These are phyloP conservation scores for Tuber calosporum DNA, from an alignment of 495 filamentous ascomycete genomes.

Conservation along the genomic window DNA sequence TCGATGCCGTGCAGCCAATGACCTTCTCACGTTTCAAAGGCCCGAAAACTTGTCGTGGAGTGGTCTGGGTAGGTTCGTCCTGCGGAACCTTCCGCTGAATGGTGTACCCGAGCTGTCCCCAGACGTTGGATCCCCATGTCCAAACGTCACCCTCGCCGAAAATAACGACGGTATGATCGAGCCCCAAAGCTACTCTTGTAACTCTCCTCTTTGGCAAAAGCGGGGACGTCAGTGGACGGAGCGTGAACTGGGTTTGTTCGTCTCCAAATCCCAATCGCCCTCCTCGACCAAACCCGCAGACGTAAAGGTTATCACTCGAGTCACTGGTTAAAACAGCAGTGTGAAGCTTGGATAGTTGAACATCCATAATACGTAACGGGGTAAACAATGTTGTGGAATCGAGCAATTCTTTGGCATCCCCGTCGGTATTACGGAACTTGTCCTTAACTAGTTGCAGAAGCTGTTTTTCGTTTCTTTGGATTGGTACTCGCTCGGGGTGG, in stretches of 20 bases:
- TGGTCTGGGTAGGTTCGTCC: constrained; percentile 70
- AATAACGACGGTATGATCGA: constrained; percentile 82
- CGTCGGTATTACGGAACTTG: constrained; percentile 21
- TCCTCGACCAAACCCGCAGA: constrained; percentile 86
- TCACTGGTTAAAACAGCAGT: constrained; percentile 87
- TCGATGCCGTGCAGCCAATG: constrained; percentile 77
- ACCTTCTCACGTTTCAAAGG: constrained; percentile 78
- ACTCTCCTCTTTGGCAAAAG: constrained; percentile 46
- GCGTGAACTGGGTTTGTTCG: constrained; percentile 74
- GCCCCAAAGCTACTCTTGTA: constrained; percentile 73
- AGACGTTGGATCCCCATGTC: constrained; percentile 87
- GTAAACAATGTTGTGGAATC: constrained; percentile 33
- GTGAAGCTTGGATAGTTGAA: constrained; percentile 75
- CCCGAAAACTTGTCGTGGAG: constrained; percentile 84
- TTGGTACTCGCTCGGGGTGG: constrained; percentile 70
- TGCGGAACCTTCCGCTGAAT: constrained; percentile 53
- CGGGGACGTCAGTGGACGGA: constrained; percentile 44
- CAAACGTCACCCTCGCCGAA: constrained; percentile 74
- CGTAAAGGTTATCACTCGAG: constrained; percentile 81
- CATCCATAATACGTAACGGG: constrained; percentile 33
- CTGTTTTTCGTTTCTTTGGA: constrained; percentile 75
- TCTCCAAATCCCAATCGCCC: constrained; percentile 86
- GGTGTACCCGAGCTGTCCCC: constrained; percentile 77
- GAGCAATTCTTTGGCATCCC: constrained; percentile 24
- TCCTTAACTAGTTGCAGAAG: constrained; percentile 45